Percentiles rank a stretch among this genome's conserved stretches.
Conservation (phyloP, 164 flowering plant species). For the Litsea cubeba region DNA sequence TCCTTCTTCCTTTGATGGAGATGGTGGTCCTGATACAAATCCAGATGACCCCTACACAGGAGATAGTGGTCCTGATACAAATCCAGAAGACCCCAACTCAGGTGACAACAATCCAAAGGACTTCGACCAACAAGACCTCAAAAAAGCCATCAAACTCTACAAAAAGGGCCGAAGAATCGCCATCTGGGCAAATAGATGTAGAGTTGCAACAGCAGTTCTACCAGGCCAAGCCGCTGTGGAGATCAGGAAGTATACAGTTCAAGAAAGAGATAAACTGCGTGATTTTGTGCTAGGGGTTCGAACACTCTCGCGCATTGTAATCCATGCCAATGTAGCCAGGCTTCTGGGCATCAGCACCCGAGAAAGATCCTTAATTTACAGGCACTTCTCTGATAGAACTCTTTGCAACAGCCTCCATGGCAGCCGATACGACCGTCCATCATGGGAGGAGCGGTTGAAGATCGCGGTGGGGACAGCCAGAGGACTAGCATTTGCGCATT, state of each 20-base stretch:
- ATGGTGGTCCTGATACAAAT: not conserved
- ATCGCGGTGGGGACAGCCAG: constrained; percentile 26
- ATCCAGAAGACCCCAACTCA: too few relatives aligned
- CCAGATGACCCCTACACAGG: too few relatives aligned
- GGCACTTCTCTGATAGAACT: not conserved
- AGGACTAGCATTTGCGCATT: constrained; percentile 30
- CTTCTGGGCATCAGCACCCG: not conserved
- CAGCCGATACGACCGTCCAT: not conserved
- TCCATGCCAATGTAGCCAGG: not conserved
- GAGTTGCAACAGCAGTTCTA: not conserved
- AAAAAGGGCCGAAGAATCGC: not conserved
- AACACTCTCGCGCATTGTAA: not conserved
- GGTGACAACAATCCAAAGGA: not conserved
- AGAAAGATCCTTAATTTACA: not conserved
- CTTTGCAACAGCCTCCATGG: not conserved
- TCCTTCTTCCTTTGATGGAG: not conserved
- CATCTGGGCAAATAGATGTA: not conserved
- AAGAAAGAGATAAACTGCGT: not conserved
- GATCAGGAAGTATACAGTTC: not conserved
- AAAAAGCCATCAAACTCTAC: not conserved
- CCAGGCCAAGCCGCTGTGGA: not conserved
- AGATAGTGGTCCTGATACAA: too few relatives aligned
- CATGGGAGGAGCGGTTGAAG: constrained; percentile 26
- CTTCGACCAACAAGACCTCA: not conserved
- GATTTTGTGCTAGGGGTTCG: not conserved